These are phyloP conservation scores for Teratosphaeria viscida DNA, from an alignment of 2,329 filamentous ascomycete genomes.

Conservation along the genomic window DNA sequence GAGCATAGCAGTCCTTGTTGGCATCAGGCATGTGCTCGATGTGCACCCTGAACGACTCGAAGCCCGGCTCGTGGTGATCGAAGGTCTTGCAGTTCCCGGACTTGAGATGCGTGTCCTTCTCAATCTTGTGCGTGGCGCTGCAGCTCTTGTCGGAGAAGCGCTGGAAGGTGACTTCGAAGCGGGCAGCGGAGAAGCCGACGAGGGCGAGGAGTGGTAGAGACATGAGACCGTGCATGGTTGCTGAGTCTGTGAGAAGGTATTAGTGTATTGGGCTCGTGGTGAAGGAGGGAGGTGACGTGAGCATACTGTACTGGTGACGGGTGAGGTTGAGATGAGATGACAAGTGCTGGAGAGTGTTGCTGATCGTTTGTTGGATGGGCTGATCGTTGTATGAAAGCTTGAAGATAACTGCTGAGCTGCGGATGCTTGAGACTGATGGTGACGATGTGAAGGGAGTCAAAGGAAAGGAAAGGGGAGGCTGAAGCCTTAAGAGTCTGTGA, in stretches of 20 bases:
- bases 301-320: neutral
- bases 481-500: neutral
- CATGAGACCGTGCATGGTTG: conserved; percentile 2
- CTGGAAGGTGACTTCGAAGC: conserved; percentile 4
- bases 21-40: neutral
- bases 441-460: neutral
- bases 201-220: neutral
- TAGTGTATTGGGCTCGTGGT: neutral
- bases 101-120: conserved; percentile 6
- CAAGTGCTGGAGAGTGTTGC: neutral
- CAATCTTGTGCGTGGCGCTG: conserved; percentile 3
- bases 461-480: neutral
- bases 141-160: conserved; percentile 6
- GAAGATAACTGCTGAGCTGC: neutral
- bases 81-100: conserved; percentile 7
- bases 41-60: conserved; percentile 3
- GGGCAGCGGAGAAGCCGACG: neutral
- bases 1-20: conserved; percentile 1
- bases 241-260: neutral
- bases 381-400: neutral
- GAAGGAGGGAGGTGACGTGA: neutral
- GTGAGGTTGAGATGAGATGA: neutral
- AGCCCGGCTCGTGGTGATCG: conserved; percentile 3
- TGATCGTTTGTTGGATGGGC: neutral
- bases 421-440: neutral